Percentiles rank a stretch among this genome's conserved stretches.
Evolutionary conservation across 2,329 filamentous ascomycete genomes (phyloP).

Genomic region (Neopestalotiopsis sp.): DNA sequence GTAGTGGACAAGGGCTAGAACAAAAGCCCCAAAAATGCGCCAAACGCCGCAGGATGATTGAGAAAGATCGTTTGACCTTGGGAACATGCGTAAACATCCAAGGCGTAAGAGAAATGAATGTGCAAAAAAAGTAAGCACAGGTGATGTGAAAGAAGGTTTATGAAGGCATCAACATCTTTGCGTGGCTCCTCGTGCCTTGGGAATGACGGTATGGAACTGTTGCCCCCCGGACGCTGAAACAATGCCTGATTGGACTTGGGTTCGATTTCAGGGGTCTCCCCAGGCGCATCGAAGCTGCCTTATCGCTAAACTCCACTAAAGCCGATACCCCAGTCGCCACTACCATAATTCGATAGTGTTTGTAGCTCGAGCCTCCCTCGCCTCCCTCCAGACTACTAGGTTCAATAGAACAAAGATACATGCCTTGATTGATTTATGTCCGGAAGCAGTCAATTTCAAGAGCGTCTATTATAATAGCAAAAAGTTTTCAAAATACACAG

Average conservation of each 20-base stretch:
- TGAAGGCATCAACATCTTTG: constrained; percentile 12
- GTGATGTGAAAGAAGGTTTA: not conserved
- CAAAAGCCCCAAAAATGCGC: not conserved
- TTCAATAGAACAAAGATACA: not conserved
- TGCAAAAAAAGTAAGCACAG: not conserved
- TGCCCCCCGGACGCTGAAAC: constrained; percentile 16
- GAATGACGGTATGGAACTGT: constrained; percentile 14
- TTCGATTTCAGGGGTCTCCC: not conserved
- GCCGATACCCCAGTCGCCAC: constrained; percentile 24
- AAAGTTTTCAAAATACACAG: no score
- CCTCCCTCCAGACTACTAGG: no score
- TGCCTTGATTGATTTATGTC: not conserved
- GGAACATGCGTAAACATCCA: not conserved
- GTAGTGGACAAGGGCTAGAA: not conserved
- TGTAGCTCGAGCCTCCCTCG: no score
- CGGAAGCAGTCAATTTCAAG: not conserved
- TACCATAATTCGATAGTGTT: not conserved
- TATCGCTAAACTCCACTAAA: constrained; percentile 27
- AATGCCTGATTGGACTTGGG: constrained; percentile 10
- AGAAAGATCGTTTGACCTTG: not conserved
- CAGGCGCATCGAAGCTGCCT: not conserved
- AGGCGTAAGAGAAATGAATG: not conserved
- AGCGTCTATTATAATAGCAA: no score
- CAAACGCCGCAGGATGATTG: not conserved
- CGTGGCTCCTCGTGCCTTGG: constrained; percentile 10